Evolutionary conservation across 495 filamentous ascomycete species (phyloP).

Genomic region (Neurospora sp.): DNA sequence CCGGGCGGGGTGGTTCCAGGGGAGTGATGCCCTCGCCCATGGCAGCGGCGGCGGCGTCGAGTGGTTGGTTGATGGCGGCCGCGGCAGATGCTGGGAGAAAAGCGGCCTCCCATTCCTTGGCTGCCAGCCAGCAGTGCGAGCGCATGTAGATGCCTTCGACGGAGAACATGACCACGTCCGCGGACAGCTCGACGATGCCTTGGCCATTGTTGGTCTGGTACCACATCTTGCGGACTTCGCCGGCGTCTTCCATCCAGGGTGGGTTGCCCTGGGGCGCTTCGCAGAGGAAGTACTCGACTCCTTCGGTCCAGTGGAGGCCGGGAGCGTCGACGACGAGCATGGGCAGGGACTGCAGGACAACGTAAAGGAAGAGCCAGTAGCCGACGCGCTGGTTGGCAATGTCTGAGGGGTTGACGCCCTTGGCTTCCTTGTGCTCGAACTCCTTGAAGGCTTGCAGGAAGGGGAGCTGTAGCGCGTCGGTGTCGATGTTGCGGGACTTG

Average conservation of each 20-base stretch:
- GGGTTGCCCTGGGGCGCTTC: slow-evolving; percentile 70
- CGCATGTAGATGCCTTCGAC: slow-evolving; percentile 85
- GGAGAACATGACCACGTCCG: slow-evolving; percentile 76
- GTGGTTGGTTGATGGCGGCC: not conserved
- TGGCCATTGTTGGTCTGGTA: slow-evolving; percentile 58
- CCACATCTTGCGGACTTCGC: slow-evolving; percentile 59
- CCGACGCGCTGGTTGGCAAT: slow-evolving; percentile 69
- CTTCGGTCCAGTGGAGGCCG: slow-evolving; percentile 61
- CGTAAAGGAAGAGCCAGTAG: slow-evolving; percentile 93
- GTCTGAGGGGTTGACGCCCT: slow-evolving; percentile 61
- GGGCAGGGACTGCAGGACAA: slow-evolving; percentile 79
- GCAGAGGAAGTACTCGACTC: slow-evolving; percentile 95
- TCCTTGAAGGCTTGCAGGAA: slow-evolving; percentile 75
- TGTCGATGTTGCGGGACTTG: slow-evolving; percentile 67
- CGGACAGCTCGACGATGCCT: slow-evolving; percentile 65
- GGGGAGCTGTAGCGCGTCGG: slow-evolving; percentile 39
- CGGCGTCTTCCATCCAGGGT: slow-evolving; percentile 75
- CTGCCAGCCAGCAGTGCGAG: slow-evolving; percentile 84
- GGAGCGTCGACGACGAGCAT: slow-evolving; percentile 84
- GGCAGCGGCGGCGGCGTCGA: not conserved
- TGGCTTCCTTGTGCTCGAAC: slow-evolving; percentile 68
- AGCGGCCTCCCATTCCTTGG: slow-evolving; percentile 53
- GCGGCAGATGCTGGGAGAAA: slow-evolving; percentile 1
- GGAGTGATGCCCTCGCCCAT: slow-evolving; percentile 10
- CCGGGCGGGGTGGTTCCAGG: slow-evolving; percentile 28